Base-by-base conservation (phyloP, 2,329 filamentous ascomycete genomes). In the Trichophyton schoenleinii region DNA sequence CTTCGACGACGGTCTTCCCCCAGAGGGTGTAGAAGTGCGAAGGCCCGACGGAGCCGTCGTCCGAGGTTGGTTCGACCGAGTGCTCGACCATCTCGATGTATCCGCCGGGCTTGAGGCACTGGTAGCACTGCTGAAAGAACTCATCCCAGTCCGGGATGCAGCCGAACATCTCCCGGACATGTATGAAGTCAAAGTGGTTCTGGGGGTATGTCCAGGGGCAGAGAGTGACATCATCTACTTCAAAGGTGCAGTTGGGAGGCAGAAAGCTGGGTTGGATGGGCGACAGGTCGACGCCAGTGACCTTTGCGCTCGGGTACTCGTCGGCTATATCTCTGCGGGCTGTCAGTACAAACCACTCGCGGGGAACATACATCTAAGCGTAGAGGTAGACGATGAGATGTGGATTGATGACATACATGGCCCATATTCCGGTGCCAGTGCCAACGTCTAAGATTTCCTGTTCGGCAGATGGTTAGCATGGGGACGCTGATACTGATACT, bases 261-360 rank as follows among this genome's bases (percentile, higher is more conserved):
- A 79, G 74, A 42, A 68, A 76, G 61, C 69, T 67, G 3, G 78
- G 78, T 64, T 80, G 79, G 57, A 80, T 80, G 42, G 78, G 77
- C 0, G 75, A 77, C 53, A 80, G 73, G 65, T 80, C 78, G 22
- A 73, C 76, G 44, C 78, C 79, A 3, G 73, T 74, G 44, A 81
- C 73, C 28, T 70, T 67, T 13, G 77, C 74, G 25, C 68, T 68
- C 5, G 74, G 73, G 61, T 73, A 67, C 48, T 72, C 46, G 65
- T 76, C 64, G 58, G 69, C 71, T 53, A 72, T 66, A 44, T 69
- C 68, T n/a, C 67, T 70, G 60, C 9, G 8, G 31, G 13, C n/a
- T 13, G 49, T 55, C 49, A 55, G 49, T 13, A 8, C n/a, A 28
- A 3, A 38, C 34, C 34, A 38, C 34, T 38, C 9, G 8, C 8